Conservation (phyloP, 2,329 filamentous ascomycete genomes). For the Tothia fuscella region DNA sequence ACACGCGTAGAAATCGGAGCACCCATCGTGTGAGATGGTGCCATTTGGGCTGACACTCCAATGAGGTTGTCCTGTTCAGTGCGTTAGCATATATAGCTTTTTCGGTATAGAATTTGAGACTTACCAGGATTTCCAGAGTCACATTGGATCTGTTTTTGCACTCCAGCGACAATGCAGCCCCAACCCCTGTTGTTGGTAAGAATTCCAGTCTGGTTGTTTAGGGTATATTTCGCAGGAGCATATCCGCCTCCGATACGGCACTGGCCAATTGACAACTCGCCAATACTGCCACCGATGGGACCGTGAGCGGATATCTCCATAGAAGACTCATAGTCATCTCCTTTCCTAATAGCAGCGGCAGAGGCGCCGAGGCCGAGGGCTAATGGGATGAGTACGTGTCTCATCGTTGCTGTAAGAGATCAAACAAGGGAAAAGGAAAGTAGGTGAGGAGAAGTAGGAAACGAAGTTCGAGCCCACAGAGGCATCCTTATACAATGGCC, state of each 20-base stretch:
- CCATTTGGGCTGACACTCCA: conserved; percentile 46
- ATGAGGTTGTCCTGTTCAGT: conserved; percentile 34
- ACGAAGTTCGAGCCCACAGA: conserved; percentile 1
- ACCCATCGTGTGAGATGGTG: conserved; percentile 39
- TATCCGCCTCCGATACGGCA: conserved; percentile 43
- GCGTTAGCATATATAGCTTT: neutral
- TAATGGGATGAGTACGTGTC: conserved; percentile 13
- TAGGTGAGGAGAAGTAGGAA: neutral
- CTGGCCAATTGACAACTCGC: conserved; percentile 51
- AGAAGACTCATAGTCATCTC: conserved; percentile 26
- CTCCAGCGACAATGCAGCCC: conserved; percentile 52
- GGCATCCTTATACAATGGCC: too few relatives aligned
- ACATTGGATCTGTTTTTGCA: conserved; percentile 50
- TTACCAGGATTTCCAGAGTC: conserved; percentile 37
- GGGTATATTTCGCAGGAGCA: conserved; percentile 39
- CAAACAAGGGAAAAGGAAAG: conserved; percentile 1
- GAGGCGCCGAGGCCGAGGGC: conserved; percentile 16
- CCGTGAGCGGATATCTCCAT: conserved; percentile 43
- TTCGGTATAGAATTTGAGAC: neutral
- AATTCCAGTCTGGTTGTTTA: conserved; percentile 36
- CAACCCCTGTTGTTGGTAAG: conserved; percentile 45
- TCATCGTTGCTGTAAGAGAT: conserved; percentile 15
- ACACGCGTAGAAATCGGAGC: conserved; percentile 47
- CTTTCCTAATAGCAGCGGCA: conserved; percentile 13
- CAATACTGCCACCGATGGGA: conserved; percentile 40